Conservation (phyloP, 371 early-diverging fungal genomes). For the Enterocytospora artemiae region DNA sequence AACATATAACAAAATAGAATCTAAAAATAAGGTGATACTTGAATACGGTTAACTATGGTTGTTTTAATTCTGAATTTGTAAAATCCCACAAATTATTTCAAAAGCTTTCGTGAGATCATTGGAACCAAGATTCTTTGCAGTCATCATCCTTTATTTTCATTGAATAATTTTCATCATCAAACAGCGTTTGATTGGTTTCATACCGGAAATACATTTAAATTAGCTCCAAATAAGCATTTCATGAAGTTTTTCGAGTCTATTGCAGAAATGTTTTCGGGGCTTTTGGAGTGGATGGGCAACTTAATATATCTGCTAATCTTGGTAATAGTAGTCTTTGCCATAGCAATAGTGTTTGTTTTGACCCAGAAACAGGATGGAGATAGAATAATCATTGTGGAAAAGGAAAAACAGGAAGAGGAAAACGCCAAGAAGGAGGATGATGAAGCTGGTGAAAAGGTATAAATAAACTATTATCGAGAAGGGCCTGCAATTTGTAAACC, state of each 20-base stretch:
- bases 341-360: too few relatives aligned
- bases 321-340: background rate
- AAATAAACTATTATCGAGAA: background rate
- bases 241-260: slow-evolving; percentile 20
- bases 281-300: too few relatives aligned
- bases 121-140: too few relatives aligned
- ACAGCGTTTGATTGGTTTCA: too few relatives aligned
- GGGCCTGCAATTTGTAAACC: background rate
- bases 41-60: slow-evolving; percentile 15
- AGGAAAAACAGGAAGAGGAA: background rate
- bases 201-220: too few relatives aligned
- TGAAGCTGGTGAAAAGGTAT: background rate
- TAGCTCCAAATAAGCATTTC: too few relatives aligned
- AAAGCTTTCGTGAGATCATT: too few relatives aligned
- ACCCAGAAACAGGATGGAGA: too few relatives aligned
- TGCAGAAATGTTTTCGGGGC: slow-evolving; percentile 8
- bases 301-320: background rate
- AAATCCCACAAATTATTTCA: too few relatives aligned
- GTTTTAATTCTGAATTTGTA: slow-evolving; percentile 12
- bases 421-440: background rate
- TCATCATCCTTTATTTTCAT: too few relatives aligned
- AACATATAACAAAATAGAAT: background rate
- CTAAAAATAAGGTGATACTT: too few relatives aligned
- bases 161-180: too few relatives aligned
- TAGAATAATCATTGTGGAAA: background rate